phyloP scores from a whole-genome alignment of 192 early-diverging fungal species.

The Coemansia sp. region DNA sequence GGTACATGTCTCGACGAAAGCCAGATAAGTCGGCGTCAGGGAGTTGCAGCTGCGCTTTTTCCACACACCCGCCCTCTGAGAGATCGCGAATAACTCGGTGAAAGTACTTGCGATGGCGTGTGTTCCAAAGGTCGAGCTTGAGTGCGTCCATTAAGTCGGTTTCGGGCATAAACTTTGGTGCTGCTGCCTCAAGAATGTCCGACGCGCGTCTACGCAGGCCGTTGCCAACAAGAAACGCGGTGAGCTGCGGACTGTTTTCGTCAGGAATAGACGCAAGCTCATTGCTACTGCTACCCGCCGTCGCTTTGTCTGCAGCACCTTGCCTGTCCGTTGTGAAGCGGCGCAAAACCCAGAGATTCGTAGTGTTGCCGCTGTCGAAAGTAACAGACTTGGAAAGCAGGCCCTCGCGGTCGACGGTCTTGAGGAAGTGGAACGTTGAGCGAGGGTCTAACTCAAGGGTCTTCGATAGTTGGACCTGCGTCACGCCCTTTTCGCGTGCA shows the following conservation, averaged over 20 bases:
- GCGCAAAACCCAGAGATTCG: slow-evolving; percentile 41
- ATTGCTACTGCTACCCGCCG: background rate
- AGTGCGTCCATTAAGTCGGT: slow-evolving; percentile 31
- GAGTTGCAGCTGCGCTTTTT: slow-evolving; percentile 29
- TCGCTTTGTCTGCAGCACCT: background rate
- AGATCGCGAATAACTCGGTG: slow-evolving; percentile 24
- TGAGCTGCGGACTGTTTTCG: background rate
- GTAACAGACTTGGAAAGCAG: slow-evolving; percentile 26
- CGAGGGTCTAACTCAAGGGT: slow-evolving; percentile 25
- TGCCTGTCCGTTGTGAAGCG: slow-evolving; percentile 9
- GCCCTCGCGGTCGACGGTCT: slow-evolving; percentile 29
- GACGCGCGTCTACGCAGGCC: slow-evolving; percentile 14
- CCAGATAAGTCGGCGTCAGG: slow-evolving; percentile 1
- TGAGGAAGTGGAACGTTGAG: slow-evolving; percentile 42
- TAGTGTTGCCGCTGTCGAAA: slow-evolving; percentile 25
- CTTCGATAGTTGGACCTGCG: slow-evolving; percentile 28
- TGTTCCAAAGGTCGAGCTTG: slow-evolving; percentile 25
- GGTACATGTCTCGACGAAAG: background rate
- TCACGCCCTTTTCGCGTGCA: slow-evolving; percentile 29
- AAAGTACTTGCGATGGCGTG: slow-evolving; percentile 25
- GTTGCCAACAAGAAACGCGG: slow-evolving; percentile 10
- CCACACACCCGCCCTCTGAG: slow-evolving; percentile 8
- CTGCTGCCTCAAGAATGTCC: slow-evolving; percentile 17
- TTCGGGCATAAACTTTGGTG: slow-evolving; percentile 32
- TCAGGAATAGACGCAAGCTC: background rate